A percentile compares a stretch with the other conserved stretches of the same genome.
These are phyloP conservation scores for Carex parvula DNA, from an alignment of 176 grass and related monocot species.

Conservation along the genomic window DNA sequence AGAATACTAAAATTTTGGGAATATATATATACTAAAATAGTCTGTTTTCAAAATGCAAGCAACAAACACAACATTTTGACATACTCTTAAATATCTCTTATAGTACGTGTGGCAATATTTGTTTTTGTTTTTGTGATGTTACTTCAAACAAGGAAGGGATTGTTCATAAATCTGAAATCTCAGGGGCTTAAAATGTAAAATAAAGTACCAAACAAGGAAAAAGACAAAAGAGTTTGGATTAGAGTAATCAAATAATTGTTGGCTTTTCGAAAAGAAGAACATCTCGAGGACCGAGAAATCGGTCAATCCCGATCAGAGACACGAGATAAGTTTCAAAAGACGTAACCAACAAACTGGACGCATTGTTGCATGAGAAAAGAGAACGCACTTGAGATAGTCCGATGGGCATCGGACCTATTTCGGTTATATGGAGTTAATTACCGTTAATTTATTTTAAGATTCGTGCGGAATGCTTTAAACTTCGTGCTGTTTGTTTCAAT, in stretches of 20 bases:
- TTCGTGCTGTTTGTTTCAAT: no score
- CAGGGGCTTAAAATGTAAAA: background rate
- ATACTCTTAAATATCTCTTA: no score
- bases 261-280: slow-evolving; percentile 21
- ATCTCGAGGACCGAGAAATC: slow-evolving; percentile 22
- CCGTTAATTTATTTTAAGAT: no score
- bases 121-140: background rate
- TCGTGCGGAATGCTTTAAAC: no score
- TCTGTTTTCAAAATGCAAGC: no score
- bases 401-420: no score
- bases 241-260: slow-evolving; percentile 11
- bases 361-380: background rate
- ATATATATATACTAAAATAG: no score
- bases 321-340: slow-evolving; percentile 31
- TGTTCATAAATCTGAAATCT: background rate
- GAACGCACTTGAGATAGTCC: no score
- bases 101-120: no score
- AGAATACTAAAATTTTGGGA: no score
- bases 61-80: no score
- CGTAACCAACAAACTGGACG: slow-evolving; percentile 1
- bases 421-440: no score
- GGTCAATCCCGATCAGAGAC: slow-evolving; percentile 35
- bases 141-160: background rate
- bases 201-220: slow-evolving; percentile 9
- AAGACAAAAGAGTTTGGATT: slow-evolving; percentile 23